Evolutionary conservation across 768 basidiomycete species (phyloP).

Genomic region (Chiua virens): DNA sequence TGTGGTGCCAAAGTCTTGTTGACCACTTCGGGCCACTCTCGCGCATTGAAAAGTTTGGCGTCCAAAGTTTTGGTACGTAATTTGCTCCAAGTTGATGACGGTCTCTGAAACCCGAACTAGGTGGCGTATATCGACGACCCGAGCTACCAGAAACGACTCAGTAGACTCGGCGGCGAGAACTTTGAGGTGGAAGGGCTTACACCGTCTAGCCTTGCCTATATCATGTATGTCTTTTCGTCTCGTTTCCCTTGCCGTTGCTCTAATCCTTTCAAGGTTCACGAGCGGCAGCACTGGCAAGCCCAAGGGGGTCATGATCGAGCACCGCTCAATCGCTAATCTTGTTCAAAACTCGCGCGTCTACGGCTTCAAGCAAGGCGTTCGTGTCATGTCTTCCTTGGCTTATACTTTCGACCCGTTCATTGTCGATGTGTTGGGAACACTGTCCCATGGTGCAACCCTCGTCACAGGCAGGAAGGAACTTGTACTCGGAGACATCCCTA

Average conservation of each 20-base stretch:
- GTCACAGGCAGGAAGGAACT: conserved; percentile 25
- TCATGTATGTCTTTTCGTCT: conserved; percentile 22
- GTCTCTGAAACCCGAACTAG: conserved; percentile 6
- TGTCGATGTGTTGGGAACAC: conserved; percentile 16
- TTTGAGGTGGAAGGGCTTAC: conserved; percentile 19
- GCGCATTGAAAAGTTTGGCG: conserved; percentile 22
- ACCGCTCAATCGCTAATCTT: conserved; percentile 20
- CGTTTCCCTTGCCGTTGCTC: background rate
- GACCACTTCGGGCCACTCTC: conserved; percentile 25
- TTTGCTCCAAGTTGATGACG: background rate
- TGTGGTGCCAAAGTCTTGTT: conserved; percentile 28
- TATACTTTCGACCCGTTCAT: conserved; percentile 32
- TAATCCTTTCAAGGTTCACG: conserved; percentile 16
- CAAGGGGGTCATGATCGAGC: conserved; percentile 25
- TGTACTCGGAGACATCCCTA: conserved; percentile 31
- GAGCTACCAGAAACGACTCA: conserved; percentile 25
- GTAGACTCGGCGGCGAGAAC: conserved; percentile 14
- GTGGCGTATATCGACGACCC: conserved; percentile 31
- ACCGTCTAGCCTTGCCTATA: conserved; percentile 23
- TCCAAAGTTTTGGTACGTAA: conserved; percentile 22
- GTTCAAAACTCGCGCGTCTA: conserved; percentile 21
- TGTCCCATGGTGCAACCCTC: conserved; percentile 22
- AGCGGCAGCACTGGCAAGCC: conserved; percentile 25
- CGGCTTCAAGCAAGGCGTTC: conserved; percentile 23
- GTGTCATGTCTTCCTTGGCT: conserved; percentile 28